Conservation (phyloP, 352 stramenopile species). For the Phytophthora ohioensis region DNA sequence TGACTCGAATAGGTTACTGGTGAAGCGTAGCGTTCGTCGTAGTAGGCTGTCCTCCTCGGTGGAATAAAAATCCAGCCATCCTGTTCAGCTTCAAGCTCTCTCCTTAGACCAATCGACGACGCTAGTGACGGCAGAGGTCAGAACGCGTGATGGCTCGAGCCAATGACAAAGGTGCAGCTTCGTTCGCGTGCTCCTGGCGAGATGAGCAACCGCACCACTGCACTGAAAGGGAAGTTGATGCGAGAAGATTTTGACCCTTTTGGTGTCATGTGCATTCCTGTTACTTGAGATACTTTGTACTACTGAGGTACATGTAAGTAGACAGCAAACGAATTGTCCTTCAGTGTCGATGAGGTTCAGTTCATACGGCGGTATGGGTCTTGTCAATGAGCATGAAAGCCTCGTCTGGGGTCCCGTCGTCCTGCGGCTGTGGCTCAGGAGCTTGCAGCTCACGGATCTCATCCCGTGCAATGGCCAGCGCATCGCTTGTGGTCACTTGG, state of each 20-base stretch:
- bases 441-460: constrained; percentile 35
- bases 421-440: constrained; percentile 17
- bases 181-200: constrained; percentile 13
- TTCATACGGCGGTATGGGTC: background rate
- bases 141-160: constrained; percentile 26
- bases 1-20: constrained; percentile 3
- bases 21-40: background rate
- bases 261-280: constrained; percentile 16
- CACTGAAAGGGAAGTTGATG: no score
- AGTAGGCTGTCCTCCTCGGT: background rate
- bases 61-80: constrained; percentile 15
- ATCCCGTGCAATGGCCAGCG: constrained; percentile 38
- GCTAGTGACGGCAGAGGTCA: constrained; percentile 15
- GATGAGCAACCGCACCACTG: constrained; percentile 14
- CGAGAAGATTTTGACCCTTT: background rate
- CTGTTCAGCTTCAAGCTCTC: constrained; percentile 5
- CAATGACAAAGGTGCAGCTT: constrained; percentile 24
- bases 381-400: background rate
- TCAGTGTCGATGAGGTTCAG: background rate
- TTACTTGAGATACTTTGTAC: constrained; percentile 15
- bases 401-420: constrained; percentile 21
- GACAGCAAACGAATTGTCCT: background rate
- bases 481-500: constrained; percentile 39
- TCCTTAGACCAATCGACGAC: constrained; percentile 27
- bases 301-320: constrained; percentile 19